Conservation (phyloP, 257 asterid genomes). For the Solanum lignicaule region DNA sequence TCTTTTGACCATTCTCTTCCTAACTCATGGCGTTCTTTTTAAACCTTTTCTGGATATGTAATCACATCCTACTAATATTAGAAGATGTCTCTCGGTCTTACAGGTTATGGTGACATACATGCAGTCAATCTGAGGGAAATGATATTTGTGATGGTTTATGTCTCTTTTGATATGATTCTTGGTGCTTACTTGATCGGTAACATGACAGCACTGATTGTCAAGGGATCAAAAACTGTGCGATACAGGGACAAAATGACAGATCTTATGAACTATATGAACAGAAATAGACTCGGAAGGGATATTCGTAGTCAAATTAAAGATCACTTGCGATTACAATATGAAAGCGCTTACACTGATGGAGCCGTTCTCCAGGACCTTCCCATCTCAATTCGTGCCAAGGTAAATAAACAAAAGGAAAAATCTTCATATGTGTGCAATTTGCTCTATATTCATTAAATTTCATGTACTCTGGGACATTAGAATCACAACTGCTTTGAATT, state of each 20-base stretch:
- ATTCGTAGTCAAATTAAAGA: slow-evolving; percentile 80
- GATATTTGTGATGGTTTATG: slow-evolving; percentile 86
- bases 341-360: slow-evolving; percentile 69
- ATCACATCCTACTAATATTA: not conserved
- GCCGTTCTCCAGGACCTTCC: slow-evolving; percentile 84
- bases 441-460: not conserved
- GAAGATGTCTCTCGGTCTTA: not conserved
- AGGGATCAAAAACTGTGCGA: slow-evolving; percentile 88
- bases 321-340: slow-evolving; percentile 85
- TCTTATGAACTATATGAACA: slow-evolving; percentile 68
- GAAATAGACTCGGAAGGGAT: slow-evolving; percentile 65
- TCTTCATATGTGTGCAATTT: not conserved
- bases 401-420: slow-evolving; percentile 8
- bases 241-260: slow-evolving; percentile 91
- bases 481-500: not conserved
- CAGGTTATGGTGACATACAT: slow-evolving; percentile 98
- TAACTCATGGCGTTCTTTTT: not conserved
- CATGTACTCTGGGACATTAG: not conserved
- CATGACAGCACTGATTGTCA: slow-evolving; percentile 95
- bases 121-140: slow-evolving; percentile 92
- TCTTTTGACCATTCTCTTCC: not conserved
- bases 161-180: slow-evolving; percentile 92
- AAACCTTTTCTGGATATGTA: not conserved
- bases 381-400: slow-evolving; percentile 86
- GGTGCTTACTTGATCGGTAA: slow-evolving; percentile 97